Base-by-base conservation (phyloP, 148 eudicot genomes). In the Fagopyrum tataricum region DNA sequence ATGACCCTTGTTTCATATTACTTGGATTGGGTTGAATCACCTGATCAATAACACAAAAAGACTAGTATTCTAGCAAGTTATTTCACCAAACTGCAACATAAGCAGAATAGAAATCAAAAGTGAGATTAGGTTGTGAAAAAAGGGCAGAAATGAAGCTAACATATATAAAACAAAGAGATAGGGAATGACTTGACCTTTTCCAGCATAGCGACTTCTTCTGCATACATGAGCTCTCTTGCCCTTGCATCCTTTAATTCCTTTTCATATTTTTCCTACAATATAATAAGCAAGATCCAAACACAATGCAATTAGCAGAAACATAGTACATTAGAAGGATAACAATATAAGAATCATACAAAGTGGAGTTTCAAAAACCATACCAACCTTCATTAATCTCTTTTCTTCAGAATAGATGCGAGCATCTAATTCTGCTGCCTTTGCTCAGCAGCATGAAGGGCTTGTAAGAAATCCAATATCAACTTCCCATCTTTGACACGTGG, bases 371-470 rank as follows among this genome's bases (percentile, higher is more conserved):
- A 46, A n/a, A 12, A 23, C 39, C 4, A 23, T 58, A 24, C 40
- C 13, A 59, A 92, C 99, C 97, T 91, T 95, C 81, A 90, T 79
- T 71, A 72, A 78, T 79, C 88, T 91, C 85, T 87, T 90, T 76
- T 95, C 97, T 84, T 95, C 90, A 23, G 85, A 76, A 71, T 86
- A 89, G 23, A 77, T 75, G 53, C 75, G 88, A 61, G 96, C 90
- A 86, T 91, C 97, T 73, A 95, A 70, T 78, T 89, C 98, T 21
- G 93, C 96, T 95, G 98, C 82, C 92, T 83, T 73, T 90, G 80
- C 81, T 95, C 98, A 83, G 98, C 97, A 49, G 87, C 87, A 82
- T 95, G 98, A 76, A 95, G 87, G 74, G 97, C 97, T 85, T 91
- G 84, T 76, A 95, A 78, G 67, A 95, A 84, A 84, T 94, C 98